phyloP scores from a whole-genome alignment of 2,329 filamentous ascomycete genomes.

The Trichoderma koningiopsis region DNA sequence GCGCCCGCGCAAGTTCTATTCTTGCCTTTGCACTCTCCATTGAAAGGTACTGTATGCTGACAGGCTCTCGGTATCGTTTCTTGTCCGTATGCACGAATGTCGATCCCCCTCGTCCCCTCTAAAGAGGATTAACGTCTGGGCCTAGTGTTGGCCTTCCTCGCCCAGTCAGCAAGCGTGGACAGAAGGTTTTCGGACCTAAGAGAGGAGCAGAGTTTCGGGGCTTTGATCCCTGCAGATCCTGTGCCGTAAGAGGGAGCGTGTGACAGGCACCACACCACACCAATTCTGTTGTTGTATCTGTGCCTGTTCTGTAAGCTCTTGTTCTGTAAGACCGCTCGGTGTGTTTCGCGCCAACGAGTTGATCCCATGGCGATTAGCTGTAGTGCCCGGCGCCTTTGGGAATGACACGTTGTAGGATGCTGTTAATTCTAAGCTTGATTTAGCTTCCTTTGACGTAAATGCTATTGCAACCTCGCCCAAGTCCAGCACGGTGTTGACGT shows the following conservation, averaged over 20 bases:
- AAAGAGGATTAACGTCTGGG: background rate
- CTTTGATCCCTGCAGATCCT: slow-evolving; percentile 8
- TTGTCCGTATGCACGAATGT: slow-evolving; percentile 2
- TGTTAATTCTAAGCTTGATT: background rate
- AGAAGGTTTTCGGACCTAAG: background rate
- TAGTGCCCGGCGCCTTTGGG: background rate
- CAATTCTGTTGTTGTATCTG: background rate
- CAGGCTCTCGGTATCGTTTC: background rate
- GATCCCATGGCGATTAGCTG: background rate
- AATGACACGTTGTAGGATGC: background rate
- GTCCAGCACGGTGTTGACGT: background rate
- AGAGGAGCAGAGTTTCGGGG: background rate
- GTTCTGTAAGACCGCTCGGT: background rate
- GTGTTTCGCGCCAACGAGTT: background rate
- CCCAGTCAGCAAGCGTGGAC: background rate
- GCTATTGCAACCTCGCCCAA: background rate
- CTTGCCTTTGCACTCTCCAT: background rate
- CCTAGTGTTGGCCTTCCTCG: background rate
- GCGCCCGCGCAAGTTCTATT: background rate
- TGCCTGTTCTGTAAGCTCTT: background rate
- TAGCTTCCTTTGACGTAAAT: background rate
- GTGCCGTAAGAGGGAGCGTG: background rate
- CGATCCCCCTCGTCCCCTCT: slow-evolving; percentile 5
- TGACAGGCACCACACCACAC: background rate
- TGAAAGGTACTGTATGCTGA: background rate